A percentile compares a stretch with the other conserved stretches of the same genome.
phyloP scores from a whole-genome alignment of 2,329 filamentous ascomycete genomes.

The Boeremia exigua region DNA sequence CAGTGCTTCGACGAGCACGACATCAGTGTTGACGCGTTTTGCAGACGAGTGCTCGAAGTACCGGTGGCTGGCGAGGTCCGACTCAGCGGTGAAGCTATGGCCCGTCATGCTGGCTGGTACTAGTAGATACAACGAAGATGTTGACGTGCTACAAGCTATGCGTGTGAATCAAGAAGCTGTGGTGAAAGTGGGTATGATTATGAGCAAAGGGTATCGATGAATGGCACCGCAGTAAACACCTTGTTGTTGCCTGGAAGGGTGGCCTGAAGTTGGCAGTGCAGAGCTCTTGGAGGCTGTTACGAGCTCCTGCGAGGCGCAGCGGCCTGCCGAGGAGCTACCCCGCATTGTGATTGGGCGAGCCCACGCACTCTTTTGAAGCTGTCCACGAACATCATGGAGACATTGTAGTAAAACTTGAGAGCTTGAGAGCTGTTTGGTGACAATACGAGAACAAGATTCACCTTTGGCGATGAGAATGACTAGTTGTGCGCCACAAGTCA shows the following conservation, averaged over 20 bases:
- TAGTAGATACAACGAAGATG: background rate
- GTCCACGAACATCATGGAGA: too few species aligned
- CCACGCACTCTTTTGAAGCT: background rate
- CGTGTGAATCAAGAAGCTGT: background rate
- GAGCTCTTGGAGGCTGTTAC: constrained; percentile 15
- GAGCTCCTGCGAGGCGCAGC: constrained; percentile 13
- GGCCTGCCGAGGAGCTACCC: constrained; percentile 10
- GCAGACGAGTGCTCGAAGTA: constrained; percentile 55
- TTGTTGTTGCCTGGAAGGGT: constrained; percentile 12
- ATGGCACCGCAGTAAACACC: background rate
- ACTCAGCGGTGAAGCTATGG: constrained; percentile 29
- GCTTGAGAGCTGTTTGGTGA: background rate
- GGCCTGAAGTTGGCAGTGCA: constrained; percentile 15
- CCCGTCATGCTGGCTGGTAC: constrained; percentile 32
- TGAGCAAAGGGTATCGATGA: background rate
- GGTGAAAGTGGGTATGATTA: background rate
- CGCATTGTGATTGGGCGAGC: constrained; percentile 6
- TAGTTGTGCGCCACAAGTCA: background rate
- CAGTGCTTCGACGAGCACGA: constrained; percentile 53
- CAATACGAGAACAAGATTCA: background rate
- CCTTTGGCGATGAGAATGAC: background rate
- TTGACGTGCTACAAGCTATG: background rate
- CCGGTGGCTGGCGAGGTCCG: constrained; percentile 47
- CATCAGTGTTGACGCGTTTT: constrained; percentile 52
- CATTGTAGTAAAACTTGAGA: too few species aligned